Conservation (phyloP, 805 yeast species). For the Limtongia smithiae region DNA sequence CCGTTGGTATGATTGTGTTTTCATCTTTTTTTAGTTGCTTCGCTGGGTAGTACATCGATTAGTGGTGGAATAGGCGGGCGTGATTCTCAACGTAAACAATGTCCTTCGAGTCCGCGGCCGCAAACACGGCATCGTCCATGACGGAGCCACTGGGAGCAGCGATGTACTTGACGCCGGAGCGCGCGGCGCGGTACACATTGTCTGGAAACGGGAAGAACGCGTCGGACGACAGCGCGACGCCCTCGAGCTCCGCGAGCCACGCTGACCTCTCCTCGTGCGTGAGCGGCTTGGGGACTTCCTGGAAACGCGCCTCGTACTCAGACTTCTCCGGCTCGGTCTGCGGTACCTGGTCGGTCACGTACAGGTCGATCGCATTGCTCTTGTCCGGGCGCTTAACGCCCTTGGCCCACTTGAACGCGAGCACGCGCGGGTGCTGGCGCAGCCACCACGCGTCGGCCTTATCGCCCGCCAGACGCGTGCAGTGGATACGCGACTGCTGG, state of each 20-base stretch:
- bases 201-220: conserved; percentile 99
- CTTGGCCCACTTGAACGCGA: conserved; percentile 94
- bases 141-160: conserved; percentile 98
- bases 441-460: conserved; percentile 99
- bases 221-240: conserved; percentile 92
- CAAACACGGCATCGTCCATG: conserved; percentile 93
- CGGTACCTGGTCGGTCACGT: conserved; percentile 88
- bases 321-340: conserved; percentile 84
- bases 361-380: conserved; percentile 95
- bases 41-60: too few species aligned
- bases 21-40: too few species aligned
- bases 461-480: conserved; percentile 98
- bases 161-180: conserved; percentile 91
- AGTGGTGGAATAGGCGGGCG: conserved; percentile 97
- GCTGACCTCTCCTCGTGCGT: conserved; percentile 78
- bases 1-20: too few species aligned
- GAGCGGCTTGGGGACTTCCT: conserved; percentile 75
- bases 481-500: conserved; percentile 98
- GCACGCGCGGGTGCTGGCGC: conserved; percentile 94
- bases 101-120: conserved; percentile 88
- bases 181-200: conserved; percentile 94
- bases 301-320: conserved; percentile 89
- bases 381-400: conserved; percentile 98
- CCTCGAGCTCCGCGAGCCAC: conserved; percentile 75
- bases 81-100: conserved; percentile 95